These are phyloP conservation scores for Suhomyces emberorum DNA, from an alignment of 805 yeast species.

Conservation along the genomic window DNA sequence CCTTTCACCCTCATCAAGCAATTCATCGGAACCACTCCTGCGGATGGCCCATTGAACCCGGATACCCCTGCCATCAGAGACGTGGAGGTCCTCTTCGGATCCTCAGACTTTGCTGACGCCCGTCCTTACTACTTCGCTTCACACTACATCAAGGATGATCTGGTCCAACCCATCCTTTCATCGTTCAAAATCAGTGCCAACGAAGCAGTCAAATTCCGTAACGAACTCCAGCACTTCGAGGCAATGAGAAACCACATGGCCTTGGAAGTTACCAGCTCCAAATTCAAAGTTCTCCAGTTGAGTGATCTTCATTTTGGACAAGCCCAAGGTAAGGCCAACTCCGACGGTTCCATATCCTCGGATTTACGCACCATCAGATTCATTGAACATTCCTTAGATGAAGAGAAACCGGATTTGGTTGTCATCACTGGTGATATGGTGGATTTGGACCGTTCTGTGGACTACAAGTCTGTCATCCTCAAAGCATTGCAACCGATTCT, in stretches of 20 bases:
- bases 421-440: conserved; percentile 42
- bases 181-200: conserved; percentile 14
- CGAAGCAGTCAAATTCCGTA: conserved; percentile 3
- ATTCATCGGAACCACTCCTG: conserved; percentile 5
- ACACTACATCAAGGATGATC: conserved; percentile 4
- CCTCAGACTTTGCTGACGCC: conserved; percentile 26
- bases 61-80: conserved; percentile 18
- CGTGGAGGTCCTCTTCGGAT: conserved; percentile 28
- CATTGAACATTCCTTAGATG: conserved; percentile 20
- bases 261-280: conserved; percentile 5
- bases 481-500: conserved; percentile 35
- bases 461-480: conserved; percentile 27
- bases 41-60: conserved; percentile 3
- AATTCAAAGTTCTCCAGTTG: conserved; percentile 35
- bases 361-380: conserved; percentile 32
- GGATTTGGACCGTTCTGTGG: conserved; percentile 24
- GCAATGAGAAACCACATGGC: background rate
- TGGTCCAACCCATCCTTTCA: conserved; percentile 14
- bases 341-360: conserved; percentile 20
- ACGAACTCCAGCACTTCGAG: conserved; percentile 1
- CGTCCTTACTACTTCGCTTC: conserved; percentile 19
- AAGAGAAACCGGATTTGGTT: conserved; percentile 32
- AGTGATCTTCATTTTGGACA: conserved; percentile 40
- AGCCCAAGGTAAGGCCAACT: conserved; percentile 21
- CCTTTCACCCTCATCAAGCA: conserved; percentile 6